Conservation (phyloP, 139 green algal species). For the Chlamydomonas eustigma region DNA sequence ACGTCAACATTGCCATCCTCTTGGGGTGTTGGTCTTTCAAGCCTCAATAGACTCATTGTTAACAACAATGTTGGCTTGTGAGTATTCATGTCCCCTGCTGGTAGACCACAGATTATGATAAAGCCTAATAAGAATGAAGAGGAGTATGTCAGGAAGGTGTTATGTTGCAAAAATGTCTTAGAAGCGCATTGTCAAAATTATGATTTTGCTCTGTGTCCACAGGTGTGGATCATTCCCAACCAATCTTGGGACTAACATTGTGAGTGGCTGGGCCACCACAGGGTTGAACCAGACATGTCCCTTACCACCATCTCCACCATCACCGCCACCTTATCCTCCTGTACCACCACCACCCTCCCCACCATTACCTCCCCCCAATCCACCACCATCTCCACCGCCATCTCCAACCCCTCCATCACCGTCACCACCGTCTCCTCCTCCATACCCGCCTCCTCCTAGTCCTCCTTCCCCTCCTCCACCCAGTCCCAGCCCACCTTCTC, state of each 20-base stretch:
- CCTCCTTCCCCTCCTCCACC: not conserved
- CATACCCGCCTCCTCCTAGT: not conserved
- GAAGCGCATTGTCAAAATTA: not conserved
- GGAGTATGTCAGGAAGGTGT: too few species aligned
- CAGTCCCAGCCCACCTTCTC: not conserved
- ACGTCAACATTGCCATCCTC: not conserved
- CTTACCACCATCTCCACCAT: not conserved
- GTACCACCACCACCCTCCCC: not conserved
- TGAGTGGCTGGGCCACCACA: not conserved
- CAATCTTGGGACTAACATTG: not conserved
- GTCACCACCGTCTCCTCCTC: not conserved
- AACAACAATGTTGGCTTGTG: constrained; percentile 10
- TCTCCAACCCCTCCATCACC: not conserved
- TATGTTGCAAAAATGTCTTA: too few species aligned
- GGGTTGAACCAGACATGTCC: not conserved
- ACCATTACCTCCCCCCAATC: not conserved
- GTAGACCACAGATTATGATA: too few species aligned
- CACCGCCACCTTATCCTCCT: not conserved
- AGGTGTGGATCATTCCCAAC: constrained; percentile 8
- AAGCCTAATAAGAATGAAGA: too few species aligned
- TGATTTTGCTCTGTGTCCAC: not conserved
- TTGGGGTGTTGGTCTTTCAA: not conserved
- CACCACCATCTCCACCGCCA: not conserved
- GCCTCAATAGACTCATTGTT: constrained; percentile 5
- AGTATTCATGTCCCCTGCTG: too few species aligned